A percentile compares a stretch with the other conserved stretches of the same genome.
phyloP scores from a whole-genome alignment of 495 filamentous ascomycete species.

The Hypoxylon crocopeplum region DNA sequence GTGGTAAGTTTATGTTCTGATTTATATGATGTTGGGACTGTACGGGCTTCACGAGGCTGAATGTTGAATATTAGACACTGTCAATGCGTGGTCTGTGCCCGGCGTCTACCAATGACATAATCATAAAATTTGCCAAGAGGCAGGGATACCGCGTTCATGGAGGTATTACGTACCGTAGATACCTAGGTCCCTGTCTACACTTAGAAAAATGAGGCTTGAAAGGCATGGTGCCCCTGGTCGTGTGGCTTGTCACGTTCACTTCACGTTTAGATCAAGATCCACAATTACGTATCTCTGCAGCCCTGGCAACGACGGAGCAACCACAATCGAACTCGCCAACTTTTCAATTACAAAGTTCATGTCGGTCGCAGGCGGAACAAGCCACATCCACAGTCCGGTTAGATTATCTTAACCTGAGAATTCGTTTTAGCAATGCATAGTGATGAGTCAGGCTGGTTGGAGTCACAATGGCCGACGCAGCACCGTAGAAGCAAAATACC shows the following conservation, averaged over 20 bases:
- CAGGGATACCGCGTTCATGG: not conserved
- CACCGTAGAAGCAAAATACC: too few relatives aligned
- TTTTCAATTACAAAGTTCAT: not conserved
- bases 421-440: too few relatives aligned
- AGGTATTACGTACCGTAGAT: constrained; percentile 9
- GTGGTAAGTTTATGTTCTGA: too few relatives aligned
- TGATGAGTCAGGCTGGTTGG: not conserved
- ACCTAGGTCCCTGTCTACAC: not conserved
- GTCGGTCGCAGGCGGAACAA: constrained; percentile 7
- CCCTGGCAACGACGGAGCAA: constrained; percentile 32
- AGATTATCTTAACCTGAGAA: too few relatives aligned
- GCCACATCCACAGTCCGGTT: too few relatives aligned
- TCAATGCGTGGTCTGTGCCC: not conserved
- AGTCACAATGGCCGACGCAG: too few relatives aligned
- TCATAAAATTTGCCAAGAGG: too few relatives aligned
- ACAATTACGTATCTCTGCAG: too few relatives aligned
- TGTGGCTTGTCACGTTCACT: constrained; percentile 28
- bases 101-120: not conserved
- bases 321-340: constrained; percentile 2
- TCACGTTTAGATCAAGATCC: constrained; percentile 9
- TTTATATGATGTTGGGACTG: too few relatives aligned
- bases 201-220: constrained; percentile 15
- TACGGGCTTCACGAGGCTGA: too few relatives aligned
- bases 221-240: constrained; percentile 1
- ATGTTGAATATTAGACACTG: too few relatives aligned